Base-by-base conservation (phyloP, 768 basidiomycete genomes). In the Termitomyces sp. region DNA sequence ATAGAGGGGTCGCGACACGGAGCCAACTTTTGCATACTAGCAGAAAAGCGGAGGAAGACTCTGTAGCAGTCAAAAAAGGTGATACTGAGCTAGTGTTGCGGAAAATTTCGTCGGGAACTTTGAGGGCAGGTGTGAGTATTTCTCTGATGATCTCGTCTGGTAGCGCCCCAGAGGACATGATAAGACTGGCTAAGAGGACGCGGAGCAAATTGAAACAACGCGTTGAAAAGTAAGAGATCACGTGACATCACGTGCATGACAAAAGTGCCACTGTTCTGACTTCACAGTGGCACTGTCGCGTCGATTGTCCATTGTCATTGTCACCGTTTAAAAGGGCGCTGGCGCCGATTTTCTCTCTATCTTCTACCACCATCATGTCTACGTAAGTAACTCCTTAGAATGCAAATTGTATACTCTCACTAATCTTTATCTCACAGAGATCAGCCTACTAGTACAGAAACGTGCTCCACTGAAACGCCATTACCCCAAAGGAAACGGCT, bases 401-500 rank as follows among this genome's bases (percentile, higher is more conserved):
- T 6, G 20, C 7, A 32, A 7, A 5, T 6, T 23, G 20, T 18
- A 11, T 32, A n/a, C n/a, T 32, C 39, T 42, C 7, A 52, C 27
- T 9, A 10, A 22, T 5, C 12, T 16, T n/a, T 29, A 15, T 39
- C 13, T 41, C 23, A 20, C 31, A 54, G 53, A 41, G 51, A 59
- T 31, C 12, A 39, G 33, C 45, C n/a, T n/a, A n/a, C n/a, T n/a
- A n/a, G n/a, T 6, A 38, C 39, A 36, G 51, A 32, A 32, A 23
- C 36, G n/a, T 63, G 61, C 27, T 42, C 52, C 2, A 58, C 54
- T 23, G 58, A 56, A 53, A 64, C 63, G 25, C 63, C 60, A 18
- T 15, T 57, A 13, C 62, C 57, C 22, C 27, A 50, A 10, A 60
- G 64, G 50, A 76, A 75, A 50, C 74, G 75, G 6, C 66, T 68